phyloP scores from a whole-genome alignment of 116 monocot species.

The Trichopus zeylanicus region DNA sequence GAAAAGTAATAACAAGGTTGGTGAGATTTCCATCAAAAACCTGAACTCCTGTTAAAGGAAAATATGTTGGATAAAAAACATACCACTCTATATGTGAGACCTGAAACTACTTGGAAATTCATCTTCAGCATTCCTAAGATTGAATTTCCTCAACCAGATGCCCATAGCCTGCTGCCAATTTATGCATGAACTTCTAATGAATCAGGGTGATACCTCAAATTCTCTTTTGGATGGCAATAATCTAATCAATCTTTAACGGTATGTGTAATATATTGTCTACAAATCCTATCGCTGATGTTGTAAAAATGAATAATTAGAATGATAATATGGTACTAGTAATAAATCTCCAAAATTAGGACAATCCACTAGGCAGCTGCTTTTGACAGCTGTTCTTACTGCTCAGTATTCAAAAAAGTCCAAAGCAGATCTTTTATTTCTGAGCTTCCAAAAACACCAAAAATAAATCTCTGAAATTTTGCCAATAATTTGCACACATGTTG shows the following conservation, averaged over 20 bases:
- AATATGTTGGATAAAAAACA: neutral
- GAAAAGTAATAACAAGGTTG: neutral
- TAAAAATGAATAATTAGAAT: too few relatives aligned
- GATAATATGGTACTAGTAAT: too few relatives aligned
- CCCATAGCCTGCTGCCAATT: neutral
- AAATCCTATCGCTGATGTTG: too few relatives aligned
- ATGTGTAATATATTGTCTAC: too few relatives aligned
- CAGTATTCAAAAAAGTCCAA: too few relatives aligned
- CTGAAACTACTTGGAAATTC: neutral
- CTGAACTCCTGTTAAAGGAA: neutral
- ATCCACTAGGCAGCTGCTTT: too few relatives aligned
- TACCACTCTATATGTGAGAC: neutral
- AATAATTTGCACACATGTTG: too few relatives aligned
- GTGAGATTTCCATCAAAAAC: neutral
- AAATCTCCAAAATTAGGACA: too few relatives aligned
- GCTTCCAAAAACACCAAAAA: too few relatives aligned
- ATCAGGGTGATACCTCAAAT: neutral
- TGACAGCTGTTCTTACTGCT: too few relatives aligned
- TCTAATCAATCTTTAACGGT: neutral
- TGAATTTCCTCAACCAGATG: neutral
- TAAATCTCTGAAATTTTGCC: too few relatives aligned
- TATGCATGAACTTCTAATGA: neutral
- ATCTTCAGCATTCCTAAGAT: neutral
- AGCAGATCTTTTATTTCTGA: too few relatives aligned
- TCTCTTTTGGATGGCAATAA: neutral